Base-by-base conservation (phyloP, 1,284 basidiomycete genomes). In the Fereydounia khargensis region DNA sequence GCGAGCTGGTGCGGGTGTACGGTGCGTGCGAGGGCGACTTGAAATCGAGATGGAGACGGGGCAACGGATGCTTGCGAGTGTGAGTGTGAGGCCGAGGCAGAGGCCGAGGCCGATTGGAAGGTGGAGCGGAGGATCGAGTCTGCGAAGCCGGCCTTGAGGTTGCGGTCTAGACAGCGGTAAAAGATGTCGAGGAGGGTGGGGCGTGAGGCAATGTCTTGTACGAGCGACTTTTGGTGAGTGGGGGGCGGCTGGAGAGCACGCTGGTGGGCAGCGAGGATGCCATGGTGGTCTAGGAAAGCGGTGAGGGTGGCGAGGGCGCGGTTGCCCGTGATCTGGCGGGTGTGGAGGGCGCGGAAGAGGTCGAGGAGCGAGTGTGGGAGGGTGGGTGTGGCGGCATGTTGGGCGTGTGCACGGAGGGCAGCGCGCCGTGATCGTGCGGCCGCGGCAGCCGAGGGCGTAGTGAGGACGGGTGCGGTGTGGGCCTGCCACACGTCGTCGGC, bases 81-180 rank as follows among this genome's bases (percentile, higher is more conserved):
- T 5, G n/a, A 20, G 33, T 28, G 19, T 3, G 35, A 19, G 10
- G 14, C 19, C n/a, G 25, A 13, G 16, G 38, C 27, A 16, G 59
- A 46, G 4, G 59, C 49, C 32, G 42, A 41, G 23, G n/a, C 17
- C 16, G 27, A 10, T 13, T 33, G 27, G 16, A 64, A 49, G 4
- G 60, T 47, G 28, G 45, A 44, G 23, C 46, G 39, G 27, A 65
- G 22, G 2, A 57, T 55, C n/a, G 40, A 35, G 16, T 51, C 47
- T 3, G 50, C 40, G n/a, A 69, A 46, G 3, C 67, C 67, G 3
- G 48, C 50, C 35, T 62, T 52, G 25, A 69, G 52, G 22, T 67
- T 66, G 24, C 67, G 60, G 18, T 69, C 67, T 9, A 69, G 38
- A 35, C 64, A 67, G 7, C 67, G 52, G 30, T 47, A 60, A 24